Percentiles rank a stretch among this genome's conserved stretches.
These are phyloP conservation scores for Funneliformis mosseae DNA, from an alignment of 192 early-diverging fungal species.

Conservation along the genomic window DNA sequence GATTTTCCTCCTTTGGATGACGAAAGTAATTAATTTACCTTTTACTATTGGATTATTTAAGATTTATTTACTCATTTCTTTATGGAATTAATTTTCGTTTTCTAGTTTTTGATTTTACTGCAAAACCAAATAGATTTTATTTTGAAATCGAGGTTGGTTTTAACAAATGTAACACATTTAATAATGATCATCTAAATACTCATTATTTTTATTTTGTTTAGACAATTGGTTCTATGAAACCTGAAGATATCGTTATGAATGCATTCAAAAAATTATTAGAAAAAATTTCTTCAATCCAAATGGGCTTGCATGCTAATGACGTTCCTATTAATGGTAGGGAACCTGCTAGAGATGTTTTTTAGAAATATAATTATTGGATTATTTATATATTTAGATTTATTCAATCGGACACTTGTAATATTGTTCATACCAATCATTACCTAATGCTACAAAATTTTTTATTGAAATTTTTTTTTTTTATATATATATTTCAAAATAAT, in stretches of 20 bases:
- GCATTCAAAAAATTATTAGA: conserved; percentile 74
- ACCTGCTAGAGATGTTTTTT: neutral
- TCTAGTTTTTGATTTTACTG: conserved; percentile 76
- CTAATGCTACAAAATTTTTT: neutral
- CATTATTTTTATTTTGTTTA: conserved; percentile 21
- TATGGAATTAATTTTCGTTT: conserved; percentile 4
- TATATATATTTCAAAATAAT: neutral
- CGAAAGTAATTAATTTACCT: conserved; percentile 45
- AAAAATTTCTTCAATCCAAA: conserved; percentile 70
- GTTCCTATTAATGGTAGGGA: neutral
- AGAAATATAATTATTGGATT: neutral
- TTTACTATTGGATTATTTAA: no score
- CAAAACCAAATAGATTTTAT: conserved; percentile 78
- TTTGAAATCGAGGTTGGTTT: conserved; percentile 67
- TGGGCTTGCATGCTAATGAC: conserved; percentile 47
- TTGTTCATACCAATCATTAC: no score
- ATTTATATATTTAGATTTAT: no score
- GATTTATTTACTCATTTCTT: neutral
- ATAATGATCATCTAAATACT: neutral
- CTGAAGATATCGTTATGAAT: conserved; percentile 69
- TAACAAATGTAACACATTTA: neutral
- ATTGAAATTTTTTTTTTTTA: neutral
- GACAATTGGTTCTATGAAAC: conserved; percentile 76
- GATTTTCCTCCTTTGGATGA: conserved; percentile 56
- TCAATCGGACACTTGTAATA: no score